Base-by-base conservation (phyloP, 2,329 filamentous ascomycete genomes). In the Cercospora citrullina region DNA sequence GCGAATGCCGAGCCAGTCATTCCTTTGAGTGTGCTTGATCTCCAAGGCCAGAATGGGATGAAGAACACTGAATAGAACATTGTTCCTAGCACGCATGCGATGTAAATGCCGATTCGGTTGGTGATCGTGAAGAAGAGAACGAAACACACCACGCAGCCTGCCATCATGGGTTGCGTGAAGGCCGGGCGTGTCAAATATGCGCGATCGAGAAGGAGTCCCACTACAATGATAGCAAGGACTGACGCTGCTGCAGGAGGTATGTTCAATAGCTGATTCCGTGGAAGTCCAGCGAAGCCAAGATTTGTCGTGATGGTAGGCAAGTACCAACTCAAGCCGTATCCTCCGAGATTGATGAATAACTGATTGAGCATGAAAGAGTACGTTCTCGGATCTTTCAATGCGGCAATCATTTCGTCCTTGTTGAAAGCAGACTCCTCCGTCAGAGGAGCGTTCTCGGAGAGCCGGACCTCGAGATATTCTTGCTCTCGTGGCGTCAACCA, bases 291-390 rank as follows among this genome's bases (percentile, higher is more conserved):
- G 76, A 89, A 91, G 16, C 86, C 85, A 5, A 92, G 84, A 5
- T 89, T 90, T 66, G 84, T 81, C 39, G 91, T 89, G 18, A 74
- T 70, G 0, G 89, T 90, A 0, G 79, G 80, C 8, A 82, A 71
- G 71, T 80, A 81, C 6, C 81, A 72, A 2, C 79, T 77, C 59
- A 81, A 77, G 21, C 77, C 79, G 69, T 81, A 81, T 12, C 88
- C 86, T 1, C 85, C 87, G 71, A 88, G 84, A 76, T 88, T 87
- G 79, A 87, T 85, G 71, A 84, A 79, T 76, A 88, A 86, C 79
- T 87, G 87, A 8, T 85, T 85, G 4, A 84, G 73, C 75, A 79
- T 80, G 68, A 81, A 81, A 2, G 75, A 72, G 66, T 79, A 80
- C 4, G 77, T 80, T 14, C 76, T 68, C 68, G 74, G 73, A 69